A percentile compares a stretch with the other conserved stretches of the same genome.
These are phyloP conservation scores for Posidonia oceanica DNA, from an alignment of 116 monocot species.

Conservation along the genomic window DNA sequence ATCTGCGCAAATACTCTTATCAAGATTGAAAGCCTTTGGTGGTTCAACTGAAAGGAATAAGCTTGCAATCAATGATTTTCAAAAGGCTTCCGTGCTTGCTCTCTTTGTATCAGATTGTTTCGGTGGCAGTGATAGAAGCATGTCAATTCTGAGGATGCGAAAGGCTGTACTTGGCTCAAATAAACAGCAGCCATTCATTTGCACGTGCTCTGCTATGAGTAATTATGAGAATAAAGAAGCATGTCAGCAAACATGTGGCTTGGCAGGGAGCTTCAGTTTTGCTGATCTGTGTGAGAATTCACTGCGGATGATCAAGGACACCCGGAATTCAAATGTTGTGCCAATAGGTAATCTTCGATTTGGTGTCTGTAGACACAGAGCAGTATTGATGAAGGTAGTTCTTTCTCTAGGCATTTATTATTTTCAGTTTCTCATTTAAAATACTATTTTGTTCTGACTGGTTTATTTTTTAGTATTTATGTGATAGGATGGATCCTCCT, in stretches of 20 bases:
- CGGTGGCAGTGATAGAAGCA: constrained; percentile 84
- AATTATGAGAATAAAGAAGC: constrained; percentile 21
- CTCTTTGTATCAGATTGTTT: constrained; percentile 97
- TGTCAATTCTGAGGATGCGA: constrained; percentile 37
- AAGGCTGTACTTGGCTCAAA: constrained; percentile 48
- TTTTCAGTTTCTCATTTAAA: constrained; percentile 1
- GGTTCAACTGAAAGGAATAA: constrained; percentile 14
- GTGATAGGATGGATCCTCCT: constrained; percentile 87
- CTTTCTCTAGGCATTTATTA: background rate
- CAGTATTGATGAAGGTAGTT: constrained; percentile 93
- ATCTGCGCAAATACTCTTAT: constrained; percentile 66
- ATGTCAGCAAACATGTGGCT: constrained; percentile 16
- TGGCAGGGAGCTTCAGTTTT: constrained; percentile 25
- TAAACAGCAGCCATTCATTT: constrained; percentile 74
- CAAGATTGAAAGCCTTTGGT: constrained; percentile 31
- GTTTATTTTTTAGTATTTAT: constrained; percentile 63
- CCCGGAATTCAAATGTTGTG: constrained; percentile 73
- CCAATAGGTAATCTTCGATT: constrained; percentile 74
- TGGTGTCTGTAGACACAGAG: constrained; percentile 98
- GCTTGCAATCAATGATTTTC: constrained; percentile 33
- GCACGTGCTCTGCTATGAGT: constrained; percentile 56
- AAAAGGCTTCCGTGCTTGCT: constrained; percentile 80
- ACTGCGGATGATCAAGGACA: constrained; percentile 56
- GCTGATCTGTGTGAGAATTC: constrained; percentile 66
- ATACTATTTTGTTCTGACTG: constrained; percentile 1